A percentile compares a stretch with the other conserved stretches of the same genome.
phyloP scores from a whole-genome alignment of 78 protist genomes.

The Diacronema lutheri region DNA sequence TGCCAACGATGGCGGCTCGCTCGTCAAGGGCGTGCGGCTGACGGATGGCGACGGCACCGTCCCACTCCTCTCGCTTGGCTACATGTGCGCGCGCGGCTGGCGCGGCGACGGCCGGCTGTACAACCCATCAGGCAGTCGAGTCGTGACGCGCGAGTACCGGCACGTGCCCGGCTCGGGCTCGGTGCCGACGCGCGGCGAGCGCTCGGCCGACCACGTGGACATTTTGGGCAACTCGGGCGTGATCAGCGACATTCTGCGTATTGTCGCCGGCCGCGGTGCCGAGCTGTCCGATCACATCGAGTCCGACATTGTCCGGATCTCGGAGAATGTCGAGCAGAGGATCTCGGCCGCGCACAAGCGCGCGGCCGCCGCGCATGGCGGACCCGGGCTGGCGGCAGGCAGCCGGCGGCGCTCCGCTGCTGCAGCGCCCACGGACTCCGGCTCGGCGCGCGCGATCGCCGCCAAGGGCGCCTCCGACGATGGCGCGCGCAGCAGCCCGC shows the following conservation, averaged over 20 bases:
- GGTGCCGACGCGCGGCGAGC: neutral
- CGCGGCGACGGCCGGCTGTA: neutral
- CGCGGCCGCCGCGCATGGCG: no score
- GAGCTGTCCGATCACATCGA: no score
- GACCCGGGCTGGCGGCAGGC: no score
- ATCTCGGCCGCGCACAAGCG: no score
- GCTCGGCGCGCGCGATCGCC: no score
- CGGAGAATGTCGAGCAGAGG: no score
- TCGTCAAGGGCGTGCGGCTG: conserved; percentile 3
- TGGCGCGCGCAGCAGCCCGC: no score
- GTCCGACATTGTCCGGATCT: no score
- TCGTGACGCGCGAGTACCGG: neutral
- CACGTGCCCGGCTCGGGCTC: no score
- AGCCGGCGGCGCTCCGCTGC: no score
- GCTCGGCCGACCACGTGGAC: conserved; percentile 11
- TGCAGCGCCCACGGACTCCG: no score
- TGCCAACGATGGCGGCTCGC: neutral
- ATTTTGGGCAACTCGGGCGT: neutral
- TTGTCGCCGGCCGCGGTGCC: neutral
- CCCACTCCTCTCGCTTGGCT: neutral
- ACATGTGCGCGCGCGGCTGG: neutral
- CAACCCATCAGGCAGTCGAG: neutral
- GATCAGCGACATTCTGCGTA: neutral
- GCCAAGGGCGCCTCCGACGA: no score
- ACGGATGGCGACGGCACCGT: neutral